Evolutionary conservation across 2,329 filamentous ascomycete species (phyloP).

Genomic region (Phialophora tarda): DNA sequence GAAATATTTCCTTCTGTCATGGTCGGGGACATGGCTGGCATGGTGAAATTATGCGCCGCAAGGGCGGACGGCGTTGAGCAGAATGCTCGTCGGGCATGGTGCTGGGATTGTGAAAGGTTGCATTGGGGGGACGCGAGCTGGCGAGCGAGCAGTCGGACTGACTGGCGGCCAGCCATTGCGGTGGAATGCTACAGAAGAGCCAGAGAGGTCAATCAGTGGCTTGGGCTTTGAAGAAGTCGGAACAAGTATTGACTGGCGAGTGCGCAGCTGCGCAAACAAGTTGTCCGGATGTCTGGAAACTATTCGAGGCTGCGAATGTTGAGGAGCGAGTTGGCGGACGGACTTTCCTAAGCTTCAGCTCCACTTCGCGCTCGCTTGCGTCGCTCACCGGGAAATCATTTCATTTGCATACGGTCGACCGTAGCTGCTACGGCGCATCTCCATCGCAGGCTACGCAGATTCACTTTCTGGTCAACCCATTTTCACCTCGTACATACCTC

Average conservation of each 20-base stretch:
- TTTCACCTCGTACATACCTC: background rate
- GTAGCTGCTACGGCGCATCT: background rate
- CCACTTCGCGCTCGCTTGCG: background rate
- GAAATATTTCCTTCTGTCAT: constrained; percentile 94
- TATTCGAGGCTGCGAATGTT: constrained; percentile 2
- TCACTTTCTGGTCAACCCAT: background rate
- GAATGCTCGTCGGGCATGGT: constrained; percentile 33
- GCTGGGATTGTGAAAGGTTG: constrained; percentile 26
- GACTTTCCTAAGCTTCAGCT: constrained; percentile 3
- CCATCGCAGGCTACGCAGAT: background rate
- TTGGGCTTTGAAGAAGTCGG: background rate
- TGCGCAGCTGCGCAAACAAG: background rate
- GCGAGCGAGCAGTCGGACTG: constrained; percentile 36
- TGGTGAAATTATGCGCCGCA: constrained; percentile 84
- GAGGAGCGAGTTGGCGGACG: constrained; percentile 6
- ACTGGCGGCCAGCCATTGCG: constrained; percentile 38
- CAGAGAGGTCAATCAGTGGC: background rate
- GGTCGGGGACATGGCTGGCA: constrained; percentile 88
- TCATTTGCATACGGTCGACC: background rate
- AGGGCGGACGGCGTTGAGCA: constrained; percentile 45
- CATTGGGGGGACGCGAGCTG: constrained; percentile 35
- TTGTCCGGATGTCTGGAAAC: background rate
- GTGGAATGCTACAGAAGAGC: background rate
- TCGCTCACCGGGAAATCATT: background rate
- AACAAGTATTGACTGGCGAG: background rate